Evolutionary conservation across 148 eudicot species (phyloP).

Genomic region (Salicornia ramosissima): DNA sequence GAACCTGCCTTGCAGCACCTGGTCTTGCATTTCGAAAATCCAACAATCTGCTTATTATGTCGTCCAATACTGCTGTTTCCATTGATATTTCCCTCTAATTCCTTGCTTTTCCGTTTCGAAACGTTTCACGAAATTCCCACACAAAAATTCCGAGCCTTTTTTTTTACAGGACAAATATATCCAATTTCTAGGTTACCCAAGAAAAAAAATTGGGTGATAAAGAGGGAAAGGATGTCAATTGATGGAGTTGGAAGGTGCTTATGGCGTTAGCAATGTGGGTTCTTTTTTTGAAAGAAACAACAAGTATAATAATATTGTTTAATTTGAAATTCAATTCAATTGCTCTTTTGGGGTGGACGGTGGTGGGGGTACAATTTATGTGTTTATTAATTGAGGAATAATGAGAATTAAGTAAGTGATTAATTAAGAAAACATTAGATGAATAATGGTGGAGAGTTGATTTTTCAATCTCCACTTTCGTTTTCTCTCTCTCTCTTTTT

Average conservation of each 20-base stretch:
- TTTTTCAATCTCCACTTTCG: neutral
- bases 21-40: constrained; percentile 53
- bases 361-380: constrained; percentile 16
- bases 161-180: neutral
- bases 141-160: too few relatives aligned
- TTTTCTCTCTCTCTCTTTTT: neutral
- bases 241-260: constrained; percentile 7
- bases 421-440: neutral
- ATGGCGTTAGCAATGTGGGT: neutral
- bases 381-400: constrained; percentile 8
- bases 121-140: constrained; percentile 2
- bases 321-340: neutral
- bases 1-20: constrained; percentile 54
- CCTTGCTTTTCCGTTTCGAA: constrained; percentile 17
- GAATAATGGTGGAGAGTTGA: constrained; percentile 2
- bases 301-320: neutral
- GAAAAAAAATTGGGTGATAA: neutral
- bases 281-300: neutral
- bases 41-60: constrained; percentile 53
- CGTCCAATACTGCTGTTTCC: constrained; percentile 55
- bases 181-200: constrained; percentile 9
- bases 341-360: constrained; percentile 1
- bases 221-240: constrained; percentile 4
- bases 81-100: constrained; percentile 26
- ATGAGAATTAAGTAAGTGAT: neutral